phyloP scores from a whole-genome alignment of 2,329 filamentous ascomycete genomes.

The Fusarium tricinctum region DNA sequence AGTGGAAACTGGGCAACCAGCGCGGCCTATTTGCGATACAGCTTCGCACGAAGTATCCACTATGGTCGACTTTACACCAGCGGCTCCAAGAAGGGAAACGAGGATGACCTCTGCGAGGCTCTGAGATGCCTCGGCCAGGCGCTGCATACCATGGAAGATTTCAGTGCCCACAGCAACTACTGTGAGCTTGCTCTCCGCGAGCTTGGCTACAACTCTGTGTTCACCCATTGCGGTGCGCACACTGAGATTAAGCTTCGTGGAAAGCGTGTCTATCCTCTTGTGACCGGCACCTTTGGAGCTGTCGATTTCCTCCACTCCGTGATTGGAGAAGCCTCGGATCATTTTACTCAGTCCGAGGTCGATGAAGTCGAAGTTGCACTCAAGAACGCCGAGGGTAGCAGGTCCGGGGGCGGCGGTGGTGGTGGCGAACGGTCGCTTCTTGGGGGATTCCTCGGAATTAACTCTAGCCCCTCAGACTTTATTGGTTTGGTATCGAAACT shows the following conservation, averaged over 20 bases:
- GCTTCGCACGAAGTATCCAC: constrained; percentile 80
- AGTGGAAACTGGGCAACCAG: constrained; percentile 90
- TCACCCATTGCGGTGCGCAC: constrained; percentile 77
- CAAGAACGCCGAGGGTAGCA: constrained; percentile 72
- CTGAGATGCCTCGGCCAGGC: constrained; percentile 82
- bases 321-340: constrained; percentile 81
- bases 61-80: constrained; percentile 81
- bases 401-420: constrained; percentile 54
- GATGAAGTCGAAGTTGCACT: constrained; percentile 84
- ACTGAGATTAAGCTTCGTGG: constrained; percentile 75
- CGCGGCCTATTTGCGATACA: constrained; percentile 84
- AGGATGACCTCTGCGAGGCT: constrained; percentile 84
- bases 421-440: constrained; percentile 51
- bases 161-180: constrained; percentile 86
- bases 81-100: constrained; percentile 74
- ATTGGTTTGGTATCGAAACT: constrained; percentile 81
- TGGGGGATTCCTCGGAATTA: constrained; percentile 60
- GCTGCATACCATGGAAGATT: constrained; percentile 84
- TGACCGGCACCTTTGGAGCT: constrained; percentile 81
- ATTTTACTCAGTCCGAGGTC: constrained; percentile 87
- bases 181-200: constrained; percentile 82
- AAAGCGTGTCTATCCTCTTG: constrained; percentile 78
- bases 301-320: constrained; percentile 89
- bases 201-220: constrained; percentile 84
- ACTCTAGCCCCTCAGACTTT: constrained; percentile 67